Evolutionary conservation across 805 yeast species (phyloP), one percentile per base, ranked within the genome.

Genomic region (Candida wancherniae): DNA sequence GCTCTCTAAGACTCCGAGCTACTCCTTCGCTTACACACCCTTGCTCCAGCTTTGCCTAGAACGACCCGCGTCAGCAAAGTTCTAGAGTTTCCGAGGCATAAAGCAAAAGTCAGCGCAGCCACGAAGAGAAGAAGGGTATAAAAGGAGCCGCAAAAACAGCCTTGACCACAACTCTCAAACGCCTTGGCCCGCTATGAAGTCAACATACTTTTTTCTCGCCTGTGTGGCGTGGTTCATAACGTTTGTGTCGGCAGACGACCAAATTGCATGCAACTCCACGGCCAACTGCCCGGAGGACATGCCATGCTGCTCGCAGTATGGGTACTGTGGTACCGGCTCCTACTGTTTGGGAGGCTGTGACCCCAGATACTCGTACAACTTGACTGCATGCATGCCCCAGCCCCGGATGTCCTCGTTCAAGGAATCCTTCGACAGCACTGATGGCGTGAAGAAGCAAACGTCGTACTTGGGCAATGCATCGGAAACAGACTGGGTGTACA

Each of bases 331-430:
- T 47, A 71, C 78, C 15, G 94, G 94, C 14, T 55, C 69, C 11
- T 70, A 69, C 58, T 88, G 97, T 66, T 66, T 87, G 31, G 92
- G 90, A 38, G 90, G 94, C 19, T 88, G 97, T 65, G 84, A 87
- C 59, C 82, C 92, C 22, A 63, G 77, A 39, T 78, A 47, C 50
- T 84, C 94, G 4, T 77, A 57, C 62, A 69, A 69, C 42, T 50
- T 73, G 31, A 61, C 73, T 9, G 76, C 95, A 1, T 88, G 97
- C 61, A 74, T 85, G 77, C 87, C 97, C 5, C 73, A 75, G 73
- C 95, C 97, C 9, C 65, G 77, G 5, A 85, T 94, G 69, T 55
- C 67, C 48, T 52, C 71, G 39, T 51, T 66, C 21, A 36, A 51
- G 2, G 73, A 75, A 5, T 39, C 44, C 1, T 77, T 79, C 46